Evolutionary conservation across 108 stramenopile species (phyloP), one percentile per base, ranked within the genome.

Genomic region (Discostella pseudostelligera): DNA sequence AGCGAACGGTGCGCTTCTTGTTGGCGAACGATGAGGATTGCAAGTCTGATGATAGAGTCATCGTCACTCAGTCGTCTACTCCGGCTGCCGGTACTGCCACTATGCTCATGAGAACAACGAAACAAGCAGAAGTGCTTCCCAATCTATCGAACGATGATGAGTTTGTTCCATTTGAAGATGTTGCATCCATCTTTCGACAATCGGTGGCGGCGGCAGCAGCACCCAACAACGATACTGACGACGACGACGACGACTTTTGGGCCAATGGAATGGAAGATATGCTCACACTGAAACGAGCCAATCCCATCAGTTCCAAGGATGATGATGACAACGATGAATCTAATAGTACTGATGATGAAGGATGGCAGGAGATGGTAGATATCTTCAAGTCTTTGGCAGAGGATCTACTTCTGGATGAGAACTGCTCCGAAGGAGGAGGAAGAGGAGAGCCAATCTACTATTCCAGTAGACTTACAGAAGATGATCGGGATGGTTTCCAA

Each of bases 201-300:
- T 4, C 4, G 32, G 14, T 14, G 37, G 32, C 35, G 29, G 39
- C 11, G 4, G 9, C 21, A 26, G 58, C 5, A 17, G 67, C 29
- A 19, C 32, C 32, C 32, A 32, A 32, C 32, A 32, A 32, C 32
- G 32, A 32, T 5, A 32, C n/a, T n/a, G 44, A 50, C 8, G 49
- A 51, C 8, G 35, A 56, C 12, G 29, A 28, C 42, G 16, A 44
- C 45, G 21, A 19, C 49, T 69, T 69, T 45, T 59, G 58, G 67
- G 29, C 32, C 39, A 56, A 69, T 22, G 67, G 58, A 8, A 69
- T 69, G 67, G 57, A 69, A 21, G 67, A 59, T 7, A 21, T 69
- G 26, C 48, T 69, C 17, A 44, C 42, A 11, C 32, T 69, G 20
- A 69, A 59, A 35, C 58, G 9, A 10, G 56, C 67, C 1, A 59